A percentile compares a stretch with the other conserved stretches of the same genome.
Conservation (phyloP, 2,329 filamentous ascomycete species). For the Cladosporium sp. region DNA sequence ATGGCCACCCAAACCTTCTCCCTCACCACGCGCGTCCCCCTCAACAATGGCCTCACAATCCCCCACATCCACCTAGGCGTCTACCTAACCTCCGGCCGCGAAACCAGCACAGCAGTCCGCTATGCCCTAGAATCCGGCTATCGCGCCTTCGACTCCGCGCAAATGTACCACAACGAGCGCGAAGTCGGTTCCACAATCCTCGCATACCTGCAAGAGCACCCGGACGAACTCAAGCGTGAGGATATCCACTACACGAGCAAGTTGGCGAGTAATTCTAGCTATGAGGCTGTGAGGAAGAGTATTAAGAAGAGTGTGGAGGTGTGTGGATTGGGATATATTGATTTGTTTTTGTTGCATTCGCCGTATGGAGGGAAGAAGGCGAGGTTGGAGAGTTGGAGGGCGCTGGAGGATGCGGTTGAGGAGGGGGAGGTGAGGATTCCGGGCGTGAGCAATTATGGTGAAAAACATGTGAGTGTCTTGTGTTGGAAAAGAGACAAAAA, state of each 20-base stretch:
- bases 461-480: conserved; percentile 57
- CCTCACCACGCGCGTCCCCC: conserved; percentile 43
- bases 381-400: conserved; percentile 68
- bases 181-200: conserved; percentile 63
- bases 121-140: conserved; percentile 40
- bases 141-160: conserved; percentile 53
- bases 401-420: conserved; percentile 68
- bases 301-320: conserved; percentile 62
- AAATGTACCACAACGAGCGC: conserved; percentile 67
- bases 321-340: conserved; percentile 68
- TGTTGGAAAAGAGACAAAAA: neutral
- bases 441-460: conserved; percentile 75
- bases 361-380: conserved; percentile 69
- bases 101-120: conserved; percentile 53
- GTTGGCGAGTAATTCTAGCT: conserved; percentile 62
- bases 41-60: conserved; percentile 57
- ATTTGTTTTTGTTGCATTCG: conserved; percentile 73
- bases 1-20: conserved; percentile 27
- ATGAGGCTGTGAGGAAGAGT: conserved; percentile 61
- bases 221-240: conserved; percentile 50
- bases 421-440: conserved; percentile 66
- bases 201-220: conserved; percentile 23
- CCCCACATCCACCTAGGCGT: conserved; percentile 70
- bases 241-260: conserved; percentile 80
- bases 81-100: conserved; percentile 62